Evolutionary conservation across 768 basidiomycete genomes (phyloP).

Genomic region (Xerocomus brunneocitrinus): DNA sequence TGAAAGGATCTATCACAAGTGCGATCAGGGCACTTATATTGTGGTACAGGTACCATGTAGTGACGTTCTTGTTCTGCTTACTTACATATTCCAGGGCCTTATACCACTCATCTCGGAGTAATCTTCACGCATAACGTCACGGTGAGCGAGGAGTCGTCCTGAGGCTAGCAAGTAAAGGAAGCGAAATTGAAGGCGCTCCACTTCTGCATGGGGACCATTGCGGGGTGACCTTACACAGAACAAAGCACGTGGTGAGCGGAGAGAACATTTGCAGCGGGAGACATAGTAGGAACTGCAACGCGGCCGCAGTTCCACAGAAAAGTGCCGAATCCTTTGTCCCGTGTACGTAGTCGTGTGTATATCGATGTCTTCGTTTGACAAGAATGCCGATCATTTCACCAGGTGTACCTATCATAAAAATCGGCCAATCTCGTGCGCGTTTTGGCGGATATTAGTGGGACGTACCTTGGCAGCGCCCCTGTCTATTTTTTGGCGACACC

Average conservation of each 20-base stretch:
- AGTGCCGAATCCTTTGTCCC: background rate
- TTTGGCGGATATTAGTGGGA: slow-evolving; percentile 6
- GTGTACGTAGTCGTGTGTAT: background rate
- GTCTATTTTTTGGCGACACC: background rate
- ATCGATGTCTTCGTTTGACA: background rate
- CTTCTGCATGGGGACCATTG: slow-evolving; percentile 3
- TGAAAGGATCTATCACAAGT: background rate
- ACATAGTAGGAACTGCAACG: slow-evolving; percentile 3
- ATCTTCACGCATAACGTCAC: background rate
- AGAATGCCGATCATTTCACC: slow-evolving; percentile 9
- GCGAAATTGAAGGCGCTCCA: background rate
- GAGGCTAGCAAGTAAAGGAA: background rate
- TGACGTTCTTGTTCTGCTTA: background rate
- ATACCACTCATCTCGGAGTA: background rate
- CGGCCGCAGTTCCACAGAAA: slow-evolving; percentile 1
- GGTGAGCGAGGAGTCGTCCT: background rate
- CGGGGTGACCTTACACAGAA: background rate
- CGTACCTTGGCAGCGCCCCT: slow-evolving; percentile 1
- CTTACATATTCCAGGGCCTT: background rate
- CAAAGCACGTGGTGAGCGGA: slow-evolving; percentile 1
- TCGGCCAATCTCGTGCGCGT: background rate
- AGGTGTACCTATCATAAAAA: background rate
- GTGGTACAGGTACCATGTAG: background rate
- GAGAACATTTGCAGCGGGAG: slow-evolving; percentile 7
- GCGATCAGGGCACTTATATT: background rate